phyloP scores from a whole-genome alignment of 371 early-diverging fungal species.

The Mucor sp. region DNA sequence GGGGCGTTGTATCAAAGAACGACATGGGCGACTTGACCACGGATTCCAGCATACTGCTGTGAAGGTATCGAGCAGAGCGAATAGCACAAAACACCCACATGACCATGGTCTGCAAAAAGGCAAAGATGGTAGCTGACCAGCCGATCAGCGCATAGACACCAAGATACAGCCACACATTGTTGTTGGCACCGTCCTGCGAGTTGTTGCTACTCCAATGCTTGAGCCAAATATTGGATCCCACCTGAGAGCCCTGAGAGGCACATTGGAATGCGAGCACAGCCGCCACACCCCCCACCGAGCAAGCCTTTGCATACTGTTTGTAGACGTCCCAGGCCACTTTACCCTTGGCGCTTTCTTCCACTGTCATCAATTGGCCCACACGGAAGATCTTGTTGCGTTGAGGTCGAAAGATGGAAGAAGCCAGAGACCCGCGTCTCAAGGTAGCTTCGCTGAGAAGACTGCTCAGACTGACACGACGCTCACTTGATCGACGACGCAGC shows the following conservation, averaged over 20 bases:
- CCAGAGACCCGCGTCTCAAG: constrained; percentile 25
- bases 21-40: constrained; percentile 79
- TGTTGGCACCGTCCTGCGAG: constrained; percentile 33
- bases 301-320: constrained; percentile 75
- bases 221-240: constrained; percentile 71
- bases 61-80: constrained; percentile 66
- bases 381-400: neutral
- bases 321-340: constrained; percentile 76
- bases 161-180: constrained; percentile 63
- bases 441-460: constrained; percentile 27
- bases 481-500: constrained; percentile 21
- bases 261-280: constrained; percentile 62
- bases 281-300: constrained; percentile 58
- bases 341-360: constrained; percentile 82
- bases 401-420: constrained; percentile 1
- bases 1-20: constrained; percentile 86
- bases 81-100: constrained; percentile 86
- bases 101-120: constrained; percentile 72
- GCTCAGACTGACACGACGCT: constrained; percentile 21
- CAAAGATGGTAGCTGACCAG: constrained; percentile 62
- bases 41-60: constrained; percentile 58
- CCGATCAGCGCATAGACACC: constrained; percentile 84
- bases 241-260: constrained; percentile 28
- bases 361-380: constrained; percentile 57
- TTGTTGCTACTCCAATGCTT: constrained; percentile 71